phyloP scores from a whole-genome alignment of 768 basidiomycete genomes.

The Russula abietina region DNA sequence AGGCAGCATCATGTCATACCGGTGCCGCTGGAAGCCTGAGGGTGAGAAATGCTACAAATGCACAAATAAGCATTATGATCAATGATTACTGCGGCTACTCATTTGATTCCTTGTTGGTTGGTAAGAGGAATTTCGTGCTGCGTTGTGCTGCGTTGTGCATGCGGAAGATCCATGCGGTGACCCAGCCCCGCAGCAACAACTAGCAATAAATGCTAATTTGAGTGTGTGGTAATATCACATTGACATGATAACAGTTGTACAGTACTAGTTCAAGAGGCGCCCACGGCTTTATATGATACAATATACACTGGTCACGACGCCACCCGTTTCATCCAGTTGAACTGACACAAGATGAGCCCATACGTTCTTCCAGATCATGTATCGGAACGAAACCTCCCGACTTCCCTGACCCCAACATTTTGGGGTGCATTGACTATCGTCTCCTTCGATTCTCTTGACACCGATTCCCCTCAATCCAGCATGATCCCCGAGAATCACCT shows the following conservation, averaged over 20 bases:
- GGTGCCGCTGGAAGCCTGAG: no score
- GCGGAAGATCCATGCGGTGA: conserved; percentile 8
- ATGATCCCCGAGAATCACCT: background rate
- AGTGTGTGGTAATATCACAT: no score
- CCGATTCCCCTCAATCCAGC: background rate
- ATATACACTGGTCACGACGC: no score
- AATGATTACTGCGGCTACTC: background rate
- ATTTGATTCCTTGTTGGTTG: background rate
- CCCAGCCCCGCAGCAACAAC: background rate
- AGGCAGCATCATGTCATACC: no score
- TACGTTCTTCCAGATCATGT: background rate
- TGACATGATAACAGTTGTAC: no score
- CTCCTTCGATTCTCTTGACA: conserved; percentile 3
- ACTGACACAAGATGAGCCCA: background rate
- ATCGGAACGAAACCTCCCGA: background rate
- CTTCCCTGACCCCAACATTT: background rate
- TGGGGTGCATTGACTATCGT: background rate
- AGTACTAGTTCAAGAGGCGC: no score
- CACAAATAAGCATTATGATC: background rate
- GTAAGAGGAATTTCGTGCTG: background rate
- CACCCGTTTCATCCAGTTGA: no score
- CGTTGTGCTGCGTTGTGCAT: no score
- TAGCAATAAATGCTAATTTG: no score
- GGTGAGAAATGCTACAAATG: no score
- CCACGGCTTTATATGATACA: no score